Base-by-base conservation (phyloP, 2,329 filamentous ascomycete genomes). In the Fusarium sp. region DNA sequence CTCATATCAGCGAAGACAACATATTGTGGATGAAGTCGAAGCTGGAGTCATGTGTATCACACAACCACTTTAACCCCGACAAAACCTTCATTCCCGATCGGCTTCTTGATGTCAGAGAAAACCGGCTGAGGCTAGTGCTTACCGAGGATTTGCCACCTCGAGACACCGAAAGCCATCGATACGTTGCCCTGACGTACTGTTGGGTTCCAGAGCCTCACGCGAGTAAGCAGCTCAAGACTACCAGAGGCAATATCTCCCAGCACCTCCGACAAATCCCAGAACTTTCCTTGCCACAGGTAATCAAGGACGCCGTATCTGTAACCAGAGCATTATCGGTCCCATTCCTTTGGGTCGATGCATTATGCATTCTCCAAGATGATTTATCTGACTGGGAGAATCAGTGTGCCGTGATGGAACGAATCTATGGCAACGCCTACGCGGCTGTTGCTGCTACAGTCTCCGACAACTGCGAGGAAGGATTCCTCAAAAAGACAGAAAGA, bases 1-100 rank as follows among this genome's bases (percentile, higher is more conserved):
- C 42, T 15, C 23, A 27, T 27, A 21, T 27, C 8, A 45, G 0
- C 1, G 4, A 45, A 2, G 42, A 45, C 2, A 27, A 1, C 5
- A 0, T 45, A 15, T 3, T 0, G 0, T 45, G 42, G 42, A 45
- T 45, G 1, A 7, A 27, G 2, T 27, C 25, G 0, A 27, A 27
- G 3, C 1, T 45, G 5, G 42, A 45, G 8, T 45, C 25, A 0
- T 45, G 42, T 45, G 23, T 45, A 45, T 7, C 3, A 7, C 42
- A 45, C 3, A 4, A 27, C 5, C 42, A 45, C 4, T 1, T 27
- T 0, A 45, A 27, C 4, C 18, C 25, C 0, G 5, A 45, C 18
- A 45, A 27, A 3, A 15, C 4, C 9, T 45, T 45, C 3, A 45
- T 45, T 7, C 42, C 42, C 5, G 42, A 45, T 21, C 8, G 42